Evolutionary conservation across 257 asterid genomes (phyloP).

Genomic region (Solanum commersonii): DNA sequence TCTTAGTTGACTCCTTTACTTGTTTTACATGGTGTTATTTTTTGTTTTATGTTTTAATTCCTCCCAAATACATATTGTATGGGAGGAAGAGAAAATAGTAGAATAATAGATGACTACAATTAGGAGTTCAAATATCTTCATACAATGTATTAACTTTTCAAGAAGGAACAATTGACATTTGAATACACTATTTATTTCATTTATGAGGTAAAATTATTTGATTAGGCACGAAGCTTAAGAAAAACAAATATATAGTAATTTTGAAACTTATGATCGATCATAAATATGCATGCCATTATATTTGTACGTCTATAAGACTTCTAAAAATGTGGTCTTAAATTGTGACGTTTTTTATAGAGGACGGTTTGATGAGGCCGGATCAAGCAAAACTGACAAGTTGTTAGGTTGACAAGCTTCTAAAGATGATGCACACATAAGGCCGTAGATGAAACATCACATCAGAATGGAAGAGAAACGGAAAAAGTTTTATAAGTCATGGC

Average conservation of each 20-base stretch:
- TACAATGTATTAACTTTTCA: no score
- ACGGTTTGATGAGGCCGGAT: neutral
- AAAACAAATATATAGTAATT: no score
- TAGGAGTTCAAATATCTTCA: no score
- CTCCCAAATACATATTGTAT: neutral
- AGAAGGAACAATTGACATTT: no score
- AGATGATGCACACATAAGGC: neutral
- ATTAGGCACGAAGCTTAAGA: no score
- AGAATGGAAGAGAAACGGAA: neutral
- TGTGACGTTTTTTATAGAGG: neutral
- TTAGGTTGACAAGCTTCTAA: neutral
- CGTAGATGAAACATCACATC: neutral
- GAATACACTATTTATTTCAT: no score
- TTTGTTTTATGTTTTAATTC: neutral
- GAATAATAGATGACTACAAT: no score
- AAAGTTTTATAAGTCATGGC: neutral
- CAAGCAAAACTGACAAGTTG: neutral
- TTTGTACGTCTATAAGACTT: neutral
- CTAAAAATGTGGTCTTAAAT: neutral
- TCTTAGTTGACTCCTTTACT: neutral
- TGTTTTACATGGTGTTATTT: neutral
- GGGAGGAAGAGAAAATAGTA: no score
- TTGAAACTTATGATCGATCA: no score
- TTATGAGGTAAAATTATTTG: no score
- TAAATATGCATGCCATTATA: neutral